These are phyloP conservation scores for Rhododendron ferrugineum DNA, from an alignment of 148 eudicot genomes.

Conservation along the genomic window DNA sequence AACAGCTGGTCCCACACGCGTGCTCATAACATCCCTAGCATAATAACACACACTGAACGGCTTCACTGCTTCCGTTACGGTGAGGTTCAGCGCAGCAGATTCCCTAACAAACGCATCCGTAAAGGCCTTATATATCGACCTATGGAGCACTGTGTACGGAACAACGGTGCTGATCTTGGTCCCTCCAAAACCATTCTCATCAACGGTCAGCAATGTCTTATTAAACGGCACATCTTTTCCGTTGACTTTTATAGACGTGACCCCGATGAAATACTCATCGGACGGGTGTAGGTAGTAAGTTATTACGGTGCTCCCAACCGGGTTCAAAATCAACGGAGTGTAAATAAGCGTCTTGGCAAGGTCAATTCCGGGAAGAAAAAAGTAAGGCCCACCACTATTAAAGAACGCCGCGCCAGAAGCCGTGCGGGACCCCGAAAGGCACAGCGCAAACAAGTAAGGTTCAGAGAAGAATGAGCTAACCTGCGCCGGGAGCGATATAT, in stretches of 20 bases:
- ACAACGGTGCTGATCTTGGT: slow-evolving; percentile 31
- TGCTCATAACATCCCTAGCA: slow-evolving; percentile 12
- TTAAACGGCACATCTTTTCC: slow-evolving; percentile 20
- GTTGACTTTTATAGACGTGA: slow-evolving; percentile 27
- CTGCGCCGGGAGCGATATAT: slow-evolving; percentile 29
- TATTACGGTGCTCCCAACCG: slow-evolving; percentile 13
- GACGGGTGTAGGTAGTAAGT: slow-evolving; percentile 13
- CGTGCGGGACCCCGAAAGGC: slow-evolving; percentile 29
- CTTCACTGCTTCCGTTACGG: slow-evolving; percentile 19
- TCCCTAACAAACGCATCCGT: slow-evolving; percentile 20
- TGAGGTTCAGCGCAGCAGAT: slow-evolving; percentile 31
- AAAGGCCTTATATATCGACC: slow-evolving; percentile 20
- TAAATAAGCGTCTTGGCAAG: slow-evolving; percentile 28
- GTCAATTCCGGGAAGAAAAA: slow-evolving; percentile 30
- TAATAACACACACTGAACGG: slow-evolving; percentile 29
- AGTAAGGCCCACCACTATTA: slow-evolving; percentile 28
- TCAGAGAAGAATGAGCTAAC: slow-evolving; percentile 3
- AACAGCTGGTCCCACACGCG: slow-evolving; percentile 26
- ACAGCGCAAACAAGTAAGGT: slow-evolving; percentile 31
- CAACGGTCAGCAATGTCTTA: slow-evolving; percentile 13
- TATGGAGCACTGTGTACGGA: slow-evolving; percentile 20
- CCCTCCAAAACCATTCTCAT: slow-evolving; percentile 26
- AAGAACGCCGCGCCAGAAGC: slow-evolving; percentile 30
- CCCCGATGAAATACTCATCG: slow-evolving; percentile 26
- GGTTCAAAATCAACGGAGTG: slow-evolving; percentile 32